Evolutionary conservation across 495 filamentous ascomycete genomes (phyloP), one percentile per base, ranked within the genome.

Genomic region (Tuber microsphaerosporum): DNA sequence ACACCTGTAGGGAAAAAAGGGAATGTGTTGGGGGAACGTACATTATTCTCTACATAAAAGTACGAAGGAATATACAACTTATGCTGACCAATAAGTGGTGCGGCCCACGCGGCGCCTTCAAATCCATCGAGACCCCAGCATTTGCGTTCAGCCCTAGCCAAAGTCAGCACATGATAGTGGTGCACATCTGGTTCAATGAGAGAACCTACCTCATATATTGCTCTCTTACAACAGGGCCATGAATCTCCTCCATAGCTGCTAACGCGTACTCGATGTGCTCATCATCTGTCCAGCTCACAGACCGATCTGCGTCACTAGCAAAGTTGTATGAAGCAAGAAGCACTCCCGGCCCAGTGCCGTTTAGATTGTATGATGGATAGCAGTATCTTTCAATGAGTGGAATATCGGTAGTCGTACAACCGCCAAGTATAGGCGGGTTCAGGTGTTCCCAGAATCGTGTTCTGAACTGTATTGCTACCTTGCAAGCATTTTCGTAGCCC

Each of bases 381-480:
- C 89, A 91, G 72, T 90, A 86, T 5, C 70, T 84, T 0, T 87
- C 87, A 70, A 92, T 85, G 1, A 73, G 89, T 0, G 88, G 84
- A 45, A 91, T 88, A 77, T 92, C 88, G 8, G 86, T 85, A 0
- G 84, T 85, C 26, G 86, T 86, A 76, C 90, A 91, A 1, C 89
- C 88, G 51, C 90, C 90, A 74, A 87, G 84, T 80, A 92, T 91
- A 9, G 90, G 90, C 19, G 86, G 83, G 20, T 83, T 79, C 73
- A 87, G 84, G 65, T 91, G 87, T 75, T 92, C 90, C 90, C 91
- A 92, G 86, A 92, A 92, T 6, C 90, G 87, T 0, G 88, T 87
- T 74, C 84, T 81, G 82, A 89, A 92, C 65, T 89, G 89, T 5
- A 92, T 85, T 0, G 90, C 86, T 31, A 75, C 84, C 74, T 92